Evolutionary conservation across 2,329 filamentous ascomycete species (phyloP).

Genomic region (Albophoma yamanashiensis): DNA sequence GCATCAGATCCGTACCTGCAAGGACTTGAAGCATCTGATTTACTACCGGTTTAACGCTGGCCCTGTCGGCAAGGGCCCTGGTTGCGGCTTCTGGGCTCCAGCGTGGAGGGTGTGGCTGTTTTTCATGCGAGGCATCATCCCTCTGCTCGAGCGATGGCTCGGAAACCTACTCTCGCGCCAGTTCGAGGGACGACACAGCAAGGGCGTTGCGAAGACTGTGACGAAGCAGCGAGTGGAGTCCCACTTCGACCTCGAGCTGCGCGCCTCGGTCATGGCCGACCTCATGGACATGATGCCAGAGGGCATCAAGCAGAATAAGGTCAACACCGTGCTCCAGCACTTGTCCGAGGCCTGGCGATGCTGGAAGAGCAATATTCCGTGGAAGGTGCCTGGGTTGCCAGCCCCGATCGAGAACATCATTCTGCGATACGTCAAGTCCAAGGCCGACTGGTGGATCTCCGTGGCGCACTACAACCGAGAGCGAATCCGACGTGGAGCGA

Average conservation of each 20-base stretch:
- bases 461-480: conserved; percentile 98
- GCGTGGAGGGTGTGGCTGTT: conserved; percentile 99
- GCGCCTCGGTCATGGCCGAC: conserved; percentile 97
- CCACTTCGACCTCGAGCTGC: conserved; percentile 93
- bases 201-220: conserved; percentile 96
- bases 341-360: conserved; percentile 97
- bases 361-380: conserved; percentile 99
- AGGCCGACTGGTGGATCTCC: conserved; percentile 99
- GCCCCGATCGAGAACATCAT: conserved; percentile 99
- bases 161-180: conserved; percentile 94
- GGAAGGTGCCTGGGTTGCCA: conserved; percentile 95
- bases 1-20: conserved; percentile 98
- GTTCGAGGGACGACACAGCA: conserved; percentile 96
- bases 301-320: conserved; percentile 98
- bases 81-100: conserved; percentile 97
- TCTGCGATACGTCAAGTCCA: conserved; percentile 94
- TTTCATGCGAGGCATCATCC: conserved; percentile 98
- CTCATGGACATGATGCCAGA: conserved; percentile 99
- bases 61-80: conserved; percentile 91
- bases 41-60: conserved; percentile 99
- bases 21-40: conserved; percentile 97
- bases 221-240: conserved; percentile 99
- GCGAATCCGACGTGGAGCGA: conserved; percentile 89
- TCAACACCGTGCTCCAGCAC: conserved; percentile 95
- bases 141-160: conserved; percentile 90